Base-by-base conservation (phyloP, 306 rosid genomes). In the Canavalia ensiformis region DNA sequence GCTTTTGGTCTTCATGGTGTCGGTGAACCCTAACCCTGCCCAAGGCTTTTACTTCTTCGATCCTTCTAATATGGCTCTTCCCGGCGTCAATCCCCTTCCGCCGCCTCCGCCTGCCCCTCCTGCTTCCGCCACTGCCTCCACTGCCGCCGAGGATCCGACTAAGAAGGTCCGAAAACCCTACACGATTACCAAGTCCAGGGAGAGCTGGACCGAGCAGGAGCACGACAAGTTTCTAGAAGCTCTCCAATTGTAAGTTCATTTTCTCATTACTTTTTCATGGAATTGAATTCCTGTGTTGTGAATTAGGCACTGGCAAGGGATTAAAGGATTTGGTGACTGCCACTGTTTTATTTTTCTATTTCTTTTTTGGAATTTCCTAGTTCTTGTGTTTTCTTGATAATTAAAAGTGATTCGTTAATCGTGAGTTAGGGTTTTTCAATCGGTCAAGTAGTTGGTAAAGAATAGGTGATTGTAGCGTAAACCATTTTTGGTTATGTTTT, bases 141-240 rank as follows among this genome's bases (percentile, higher is more conserved):
- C 64, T 72, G 25, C 50, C 4, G 6, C 74, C 30, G 84, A 59
- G 71, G 96, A 91, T 84, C 83, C 59, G 35, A 88, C 49, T 74
- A 95, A 91, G 96, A 95, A 91, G 94, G 84, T 93, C 84, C 86
- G 98, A 33, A 95, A 95, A 74, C 94, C 97, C 1, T 95, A 95
- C 46, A 93, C 99, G 58, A 90, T 95, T 83, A 95, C 93, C 57
- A 95, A 95, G 87, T 90, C 99, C 0, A 88, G 99, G 79, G 98
- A 95, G 88, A 93, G 92, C 91, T 95, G 96, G 98, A 90, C 94
- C 58, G 97, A 95, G 68, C 97, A 95, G 88, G 99, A 95, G 74
- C 99, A 95, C 68, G 98, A 95, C 31, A 95, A 95, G 93, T 95
- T 95, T 85, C 94, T 93, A 35, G 99, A 95, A 89, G 99, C 97